These are phyloP conservation scores for Tolypocladium pustulatum DNA, from an alignment of 2,329 filamentous ascomycete species.

Conservation along the genomic window DNA sequence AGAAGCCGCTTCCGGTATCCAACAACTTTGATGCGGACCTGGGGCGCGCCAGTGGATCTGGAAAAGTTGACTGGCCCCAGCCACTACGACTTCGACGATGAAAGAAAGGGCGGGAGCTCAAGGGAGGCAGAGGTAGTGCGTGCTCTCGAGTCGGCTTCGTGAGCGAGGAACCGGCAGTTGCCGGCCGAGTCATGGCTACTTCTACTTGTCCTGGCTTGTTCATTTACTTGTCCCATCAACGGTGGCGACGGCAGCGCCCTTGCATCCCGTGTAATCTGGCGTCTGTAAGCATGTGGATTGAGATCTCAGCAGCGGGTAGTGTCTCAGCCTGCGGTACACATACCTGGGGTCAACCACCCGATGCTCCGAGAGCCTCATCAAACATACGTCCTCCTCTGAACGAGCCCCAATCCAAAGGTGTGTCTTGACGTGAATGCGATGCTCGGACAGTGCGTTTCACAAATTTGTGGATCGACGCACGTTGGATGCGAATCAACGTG, in stretches of 20 bases:
- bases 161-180: background rate
- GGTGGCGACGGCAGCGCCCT: background rate
- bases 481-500: background rate
- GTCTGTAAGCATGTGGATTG: background rate
- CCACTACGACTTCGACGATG: slow-evolving; percentile 4
- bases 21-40: background rate
- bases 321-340: background rate
- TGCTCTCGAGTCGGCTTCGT: background rate
- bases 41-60: background rate
- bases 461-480: background rate
- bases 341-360: background rate
- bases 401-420: background rate
- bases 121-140: background rate
- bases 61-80: background rate
- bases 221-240: background rate
- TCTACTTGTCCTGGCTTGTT: background rate
- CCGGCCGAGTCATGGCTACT: background rate
- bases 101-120: slow-evolving; percentile 1
- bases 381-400: background rate
- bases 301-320: background rate
- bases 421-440: background rate
- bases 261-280: background rate
- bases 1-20: background rate
- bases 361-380: background rate
- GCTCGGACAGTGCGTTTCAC: background rate